Conservation (phyloP, 257 asterid species). For the Solanum ahanhuiri region DNA sequence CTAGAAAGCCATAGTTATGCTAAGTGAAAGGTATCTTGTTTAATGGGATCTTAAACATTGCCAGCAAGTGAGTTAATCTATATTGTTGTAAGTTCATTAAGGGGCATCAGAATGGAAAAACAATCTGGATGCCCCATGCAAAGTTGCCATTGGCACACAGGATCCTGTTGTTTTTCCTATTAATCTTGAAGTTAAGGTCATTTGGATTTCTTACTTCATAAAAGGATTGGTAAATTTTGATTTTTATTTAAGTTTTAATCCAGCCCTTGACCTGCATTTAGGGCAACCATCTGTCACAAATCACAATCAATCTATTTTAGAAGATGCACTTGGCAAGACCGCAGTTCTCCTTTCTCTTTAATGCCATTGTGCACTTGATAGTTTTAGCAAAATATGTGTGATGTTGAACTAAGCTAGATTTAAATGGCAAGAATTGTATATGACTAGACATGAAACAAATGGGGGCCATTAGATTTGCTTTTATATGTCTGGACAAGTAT, state of each 20-base stretch:
- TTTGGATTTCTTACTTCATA: background rate
- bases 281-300: background rate
- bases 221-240: background rate
- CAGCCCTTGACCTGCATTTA: background rate
- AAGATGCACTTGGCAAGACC: constrained; percentile 6
- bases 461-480: constrained; percentile 9
- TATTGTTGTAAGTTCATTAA: background rate
- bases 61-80: background rate
- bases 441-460: constrained; percentile 8
- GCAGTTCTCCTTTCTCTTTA: constrained; percentile 5
- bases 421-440: constrained; percentile 9
- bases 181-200: background rate
- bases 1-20: background rate
- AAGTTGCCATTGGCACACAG: background rate
- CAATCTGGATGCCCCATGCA: background rate
- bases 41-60: background rate
- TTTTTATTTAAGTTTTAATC: background rate
- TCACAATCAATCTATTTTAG: background rate
- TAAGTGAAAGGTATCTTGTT: background rate
- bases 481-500: background rate
- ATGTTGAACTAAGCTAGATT: background rate
- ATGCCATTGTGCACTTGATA: constrained; percentile 5
- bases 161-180: background rate
- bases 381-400: constrained; percentile 9
- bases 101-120: background rate